These are phyloP conservation scores for Cruciata laevipes DNA, from an alignment of 257 asterid genomes.

Conservation along the genomic window DNA sequence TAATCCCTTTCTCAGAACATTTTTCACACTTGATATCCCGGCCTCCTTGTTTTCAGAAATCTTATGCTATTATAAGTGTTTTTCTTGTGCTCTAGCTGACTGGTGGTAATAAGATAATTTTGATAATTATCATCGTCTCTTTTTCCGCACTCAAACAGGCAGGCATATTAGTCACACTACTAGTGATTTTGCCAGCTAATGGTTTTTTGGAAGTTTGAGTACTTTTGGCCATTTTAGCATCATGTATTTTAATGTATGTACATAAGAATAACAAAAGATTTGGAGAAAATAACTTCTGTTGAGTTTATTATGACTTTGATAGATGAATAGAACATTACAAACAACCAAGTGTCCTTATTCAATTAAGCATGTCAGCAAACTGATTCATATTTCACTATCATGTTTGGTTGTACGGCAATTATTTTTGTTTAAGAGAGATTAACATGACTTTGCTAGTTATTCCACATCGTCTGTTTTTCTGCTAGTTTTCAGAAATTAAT, in stretches of 20 bases:
- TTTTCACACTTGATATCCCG: background rate
- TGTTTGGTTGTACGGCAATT: background rate
- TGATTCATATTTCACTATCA: background rate
- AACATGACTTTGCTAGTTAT: background rate
- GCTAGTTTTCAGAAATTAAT: background rate
- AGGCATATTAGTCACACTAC: background rate
- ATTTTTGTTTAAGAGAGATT: background rate
- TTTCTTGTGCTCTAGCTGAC: background rate
- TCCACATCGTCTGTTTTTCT: background rate
- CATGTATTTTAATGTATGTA: background rate
- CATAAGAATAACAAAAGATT: background rate
- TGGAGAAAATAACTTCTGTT: background rate
- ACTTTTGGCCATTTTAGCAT: background rate
- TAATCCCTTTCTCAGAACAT: background rate
- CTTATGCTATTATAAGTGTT: too few relatives aligned
- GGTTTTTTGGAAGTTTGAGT: background rate
- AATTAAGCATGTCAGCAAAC: background rate
- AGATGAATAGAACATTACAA: background rate
- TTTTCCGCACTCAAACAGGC: background rate
- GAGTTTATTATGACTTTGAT: background rate
- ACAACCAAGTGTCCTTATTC: background rate
- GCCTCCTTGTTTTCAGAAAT: background rate
- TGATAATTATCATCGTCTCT: background rate
- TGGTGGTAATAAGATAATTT: background rate
- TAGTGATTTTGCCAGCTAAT: background rate